Base-by-base conservation (phyloP, 179 eudicot species). In the Camellia oleifera region DNA sequence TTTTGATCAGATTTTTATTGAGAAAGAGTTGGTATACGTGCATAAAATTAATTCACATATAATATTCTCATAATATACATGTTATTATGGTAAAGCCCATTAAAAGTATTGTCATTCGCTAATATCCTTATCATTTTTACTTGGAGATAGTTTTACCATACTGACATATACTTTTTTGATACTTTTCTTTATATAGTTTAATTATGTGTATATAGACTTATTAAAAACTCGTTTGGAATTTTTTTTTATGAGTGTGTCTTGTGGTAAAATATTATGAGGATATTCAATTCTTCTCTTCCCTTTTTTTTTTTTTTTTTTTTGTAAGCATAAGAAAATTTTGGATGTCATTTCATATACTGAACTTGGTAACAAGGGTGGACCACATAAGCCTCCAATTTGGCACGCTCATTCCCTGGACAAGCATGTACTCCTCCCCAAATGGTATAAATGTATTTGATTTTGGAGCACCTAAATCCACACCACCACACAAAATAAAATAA, bases 321-420 rank as follows among this genome's bases (percentile, higher is more conserved):
- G 52, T 12, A 9, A 15, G 12, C 58, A 3, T 3, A 4, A 5
- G 10, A 17, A 70, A 70, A 17, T 8, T 81, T 44, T 68, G 17
- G 15, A 46, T 63, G 14, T 74, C 20, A 26, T 13, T 62, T 54
- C 60, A 42, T 26, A 26, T 81, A 89, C 92, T 89, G 73, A 82
- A 88, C 74, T 88, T 85, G 77, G 85, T 89, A 73, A 88, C 88
- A 64, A 89, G 81, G 89, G 81, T 90, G 91, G 64, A 85, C 73
- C 76, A 90, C 71, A 69, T 83, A 72, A 88, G 82, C 75, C 87
- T 90, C 88, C 71, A 90, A 83, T 66, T 85, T 90, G 73, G 92
- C 92, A 42, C 88, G 89, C 79, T 84, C 92, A 74, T 88, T 89
- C 56, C 92, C 92, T 5, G 92, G 90, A 65, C 92, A 90, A 44